Base-by-base conservation (phyloP, 176 grass and related monocot species). In the Triticum aestivum region DNA sequence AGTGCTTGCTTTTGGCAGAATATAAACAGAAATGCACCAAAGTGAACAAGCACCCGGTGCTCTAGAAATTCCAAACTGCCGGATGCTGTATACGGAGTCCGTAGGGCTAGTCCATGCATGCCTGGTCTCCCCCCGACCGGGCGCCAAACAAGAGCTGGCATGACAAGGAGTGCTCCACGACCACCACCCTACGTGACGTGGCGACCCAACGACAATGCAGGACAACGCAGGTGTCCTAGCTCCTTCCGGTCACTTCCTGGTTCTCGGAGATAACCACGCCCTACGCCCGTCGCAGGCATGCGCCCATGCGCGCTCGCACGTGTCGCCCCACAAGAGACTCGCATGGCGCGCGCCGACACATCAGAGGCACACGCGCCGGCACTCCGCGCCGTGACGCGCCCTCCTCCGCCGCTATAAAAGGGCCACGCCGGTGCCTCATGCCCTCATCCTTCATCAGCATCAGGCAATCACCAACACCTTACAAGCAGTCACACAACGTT, bases 351-450 rank as follows among this genome's bases (percentile, higher is more conserved):
- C 61, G 89, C 59, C 42, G 52, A 6, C 30, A 9, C 51, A 32
- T n/a, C 51, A 17, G 14, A 39, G 21, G 32, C 83, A 86, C 78
- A 82, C 87, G 78, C 61, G 90, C 76, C 82, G 47, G 12, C 35
- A 7, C 82, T 18, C 29, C 65, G 26, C 69, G 34, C 11, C 34
- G n/a, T 30, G 45, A 8, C 45, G 13, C 82, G 11, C 78, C 79
- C 78, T 32, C 30, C 11, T 15, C 12, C 14, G 14, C 34, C 23
- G 26, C 7, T 86, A 86, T 89, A 92, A 83, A 82, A 17, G 0
- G 61, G 51, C 29, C 17, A 21, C 56, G 56, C 52, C 56, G 6
- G 18, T 78, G 8, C 9, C 18, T 18, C 24, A 14, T 61, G 9
- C 0, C 9, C 18, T 18, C 24, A 14, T 61, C 13, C 0, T 1